Evolutionary conservation across 2,329 filamentous ascomycete species (phyloP), one percentile per base, ranked within the genome.

Genomic region (Arthrobotrys sinensis): DNA sequence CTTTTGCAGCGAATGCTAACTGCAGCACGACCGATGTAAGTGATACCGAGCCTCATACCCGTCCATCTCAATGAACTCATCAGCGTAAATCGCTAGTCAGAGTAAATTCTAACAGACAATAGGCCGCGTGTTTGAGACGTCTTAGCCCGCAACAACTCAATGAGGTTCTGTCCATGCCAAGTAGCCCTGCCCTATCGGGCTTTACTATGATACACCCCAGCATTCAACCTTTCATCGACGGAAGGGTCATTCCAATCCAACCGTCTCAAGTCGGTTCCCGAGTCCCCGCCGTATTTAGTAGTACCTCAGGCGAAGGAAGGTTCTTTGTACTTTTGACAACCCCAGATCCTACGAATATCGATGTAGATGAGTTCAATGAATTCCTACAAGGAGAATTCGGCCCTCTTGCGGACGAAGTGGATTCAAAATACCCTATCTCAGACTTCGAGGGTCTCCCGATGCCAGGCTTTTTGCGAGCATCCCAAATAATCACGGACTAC

Each of bases 401-500:
- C 7, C 73, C 66, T 2, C 73, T 77, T 1, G 28, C n/a, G 0
- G 66, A 63, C 8, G 38, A 66, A 10, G 40, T 77, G 8, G 12
- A 28, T 10, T 60, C 66, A 3, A 63, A 43, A 24, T 77, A 77
- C 14, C 73, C 73, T 0, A 45, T 48, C 24, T 70, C 66, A 6
- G 48, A 53, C 3, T 77, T 77, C 16, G 38, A 32, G 24, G 16
- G 14, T 1, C 14, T 36, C 11, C 40, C 57, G 1, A 34, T 45
- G 21, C 73, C 73, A 19, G 60, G 28, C 10, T 77, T 71, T 21
- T 38, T 48, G 1, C 57, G 73, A 4, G 73, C 66, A 5, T 46
- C 73, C 2, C 73, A 77, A 40, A 71, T 77, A 8, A 34, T 67
- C 10, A 77, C 73, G 0, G 73, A 77, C 34, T 71, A 60, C 10